Percentiles rank a stretch among this genome's conserved stretches.
Conservation (phyloP, 1,139 yeast genomes). For the Kodamaea sp. region DNA sequence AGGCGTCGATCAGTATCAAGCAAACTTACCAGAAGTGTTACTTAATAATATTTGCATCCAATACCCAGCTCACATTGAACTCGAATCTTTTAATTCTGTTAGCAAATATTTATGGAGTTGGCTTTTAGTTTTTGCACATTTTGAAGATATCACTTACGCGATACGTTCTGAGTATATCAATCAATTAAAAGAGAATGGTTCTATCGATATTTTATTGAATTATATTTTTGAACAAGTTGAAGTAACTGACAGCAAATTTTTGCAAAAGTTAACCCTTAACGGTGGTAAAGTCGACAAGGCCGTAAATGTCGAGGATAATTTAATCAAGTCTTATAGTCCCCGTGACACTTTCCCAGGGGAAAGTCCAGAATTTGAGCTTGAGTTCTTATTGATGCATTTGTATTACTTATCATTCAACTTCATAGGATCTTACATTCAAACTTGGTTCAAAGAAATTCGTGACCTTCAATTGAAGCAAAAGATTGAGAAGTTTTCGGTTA, state of each 20-base stretch:
- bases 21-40: conserved; percentile 36
- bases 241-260: conserved; percentile 32
- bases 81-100: conserved; percentile 25
- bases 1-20: conserved; percentile 12
- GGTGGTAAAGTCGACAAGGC: conserved; percentile 19
- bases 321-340: conserved; percentile 20
- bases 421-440: conserved; percentile 65
- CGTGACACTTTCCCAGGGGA: conserved; percentile 19
- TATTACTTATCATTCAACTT: conserved; percentile 54
- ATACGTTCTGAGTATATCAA: conserved; percentile 58
- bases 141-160: conserved; percentile 62
- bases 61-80: conserved; percentile 36
- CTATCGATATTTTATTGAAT: conserved; percentile 46
- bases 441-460: conserved; percentile 66
- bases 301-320: conserved; percentile 11
- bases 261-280: conserved; percentile 22
- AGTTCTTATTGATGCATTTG: conserved; percentile 48
- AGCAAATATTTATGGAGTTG: conserved; percentile 65
- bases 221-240: conserved; percentile 50
- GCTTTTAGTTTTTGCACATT: conserved; percentile 60
- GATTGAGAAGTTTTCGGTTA: conserved; percentile 61
- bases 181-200: conserved; percentile 48
- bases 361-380: conserved; percentile 21
- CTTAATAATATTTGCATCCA: conserved; percentile 21
- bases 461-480: conserved; percentile 53